Evolutionary conservation across 768 basidiomycete species (phyloP).

Genomic region (Tricholoma hemisulphureum): DNA sequence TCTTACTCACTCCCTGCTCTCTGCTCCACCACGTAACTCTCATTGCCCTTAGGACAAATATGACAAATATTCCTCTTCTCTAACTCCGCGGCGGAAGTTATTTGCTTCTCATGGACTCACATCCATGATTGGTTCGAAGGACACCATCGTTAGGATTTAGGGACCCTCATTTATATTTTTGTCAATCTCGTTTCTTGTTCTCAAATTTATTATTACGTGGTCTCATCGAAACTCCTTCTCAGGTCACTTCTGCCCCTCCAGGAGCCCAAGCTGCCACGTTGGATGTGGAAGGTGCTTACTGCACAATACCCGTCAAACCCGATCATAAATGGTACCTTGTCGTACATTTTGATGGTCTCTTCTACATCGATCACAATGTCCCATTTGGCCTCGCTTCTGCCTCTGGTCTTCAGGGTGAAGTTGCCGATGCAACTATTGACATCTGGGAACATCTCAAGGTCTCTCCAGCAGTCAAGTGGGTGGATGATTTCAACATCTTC

Average conservation of each 20-base stretch:
- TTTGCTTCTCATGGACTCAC: too few relatives aligned
- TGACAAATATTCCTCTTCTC: background rate
- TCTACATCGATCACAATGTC: constrained; percentile 14
- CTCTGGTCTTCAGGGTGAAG: too few relatives aligned
- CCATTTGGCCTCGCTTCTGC: too few relatives aligned
- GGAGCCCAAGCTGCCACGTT: constrained; percentile 29
- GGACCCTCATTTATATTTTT: too few relatives aligned
- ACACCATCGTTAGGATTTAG: background rate
- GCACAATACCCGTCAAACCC: constrained; percentile 25
- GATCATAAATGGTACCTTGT: constrained; percentile 22
- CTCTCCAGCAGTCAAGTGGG: too few relatives aligned
- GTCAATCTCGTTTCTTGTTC: background rate
- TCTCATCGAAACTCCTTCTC: background rate
- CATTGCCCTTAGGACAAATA: background rate
- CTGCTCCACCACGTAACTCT: too few relatives aligned
- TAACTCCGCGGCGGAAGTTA: too few relatives aligned
- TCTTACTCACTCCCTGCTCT: too few relatives aligned
- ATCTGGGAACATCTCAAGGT: too few relatives aligned
- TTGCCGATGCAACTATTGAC: constrained; percentile 28
- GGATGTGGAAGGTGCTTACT: constrained; percentile 27
- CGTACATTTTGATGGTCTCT: constrained; percentile 11
- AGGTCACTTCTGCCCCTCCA: constrained; percentile 24
- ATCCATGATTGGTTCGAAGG: background rate
- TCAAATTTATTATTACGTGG: background rate
- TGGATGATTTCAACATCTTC: too few relatives aligned